phyloP scores from a whole-genome alignment of 2,329 filamentous ascomycete species.

The Graphilbum ipis-grandicollis region DNA sequence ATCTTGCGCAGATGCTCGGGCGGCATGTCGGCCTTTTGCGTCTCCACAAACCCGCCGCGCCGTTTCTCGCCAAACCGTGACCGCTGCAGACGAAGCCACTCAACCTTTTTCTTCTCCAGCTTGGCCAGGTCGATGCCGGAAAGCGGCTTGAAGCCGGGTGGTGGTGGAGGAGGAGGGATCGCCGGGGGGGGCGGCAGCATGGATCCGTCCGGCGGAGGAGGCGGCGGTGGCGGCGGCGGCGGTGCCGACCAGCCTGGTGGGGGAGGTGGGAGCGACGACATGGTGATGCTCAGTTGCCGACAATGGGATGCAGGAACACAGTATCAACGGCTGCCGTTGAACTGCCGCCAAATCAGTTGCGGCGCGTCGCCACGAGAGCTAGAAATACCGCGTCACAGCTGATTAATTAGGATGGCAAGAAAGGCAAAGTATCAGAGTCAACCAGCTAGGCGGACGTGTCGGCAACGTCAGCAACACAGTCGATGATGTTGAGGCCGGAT shows the following conservation, averaged over 20 bases:
- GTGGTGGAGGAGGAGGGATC: slow-evolving; percentile 50
- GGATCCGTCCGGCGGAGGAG: slow-evolving; percentile 25
- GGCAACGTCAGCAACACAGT: too few species aligned
- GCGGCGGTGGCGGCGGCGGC: slow-evolving; percentile 31
- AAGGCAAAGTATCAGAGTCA: too few species aligned
- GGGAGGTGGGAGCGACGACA: slow-evolving; percentile 21
- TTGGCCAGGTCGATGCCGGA: slow-evolving; percentile 77
- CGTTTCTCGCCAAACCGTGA: slow-evolving; percentile 94
- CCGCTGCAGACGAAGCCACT: slow-evolving; percentile 85
- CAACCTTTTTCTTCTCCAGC: slow-evolving; percentile 96
- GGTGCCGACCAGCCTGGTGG: slow-evolving; percentile 39
- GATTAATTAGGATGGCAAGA: too few species aligned
- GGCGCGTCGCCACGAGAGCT: not conserved
- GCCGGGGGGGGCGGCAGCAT: slow-evolving; percentile 36
- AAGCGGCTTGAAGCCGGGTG: slow-evolving; percentile 68
- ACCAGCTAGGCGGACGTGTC: too few species aligned
- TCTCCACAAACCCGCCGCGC: slow-evolving; percentile 91
- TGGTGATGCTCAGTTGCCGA: not conserved
- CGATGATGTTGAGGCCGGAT: too few species aligned
- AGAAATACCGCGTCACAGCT: too few species aligned
- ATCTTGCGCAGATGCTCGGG: slow-evolving; percentile 97
- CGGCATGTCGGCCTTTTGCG: slow-evolving; percentile 96
- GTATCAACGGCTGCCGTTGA: not conserved
- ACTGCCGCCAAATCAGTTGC: not conserved
- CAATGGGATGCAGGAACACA: not conserved